phyloP scores from a whole-genome alignment of 805 yeast species.

The Saccharomycopsis malanga region DNA sequence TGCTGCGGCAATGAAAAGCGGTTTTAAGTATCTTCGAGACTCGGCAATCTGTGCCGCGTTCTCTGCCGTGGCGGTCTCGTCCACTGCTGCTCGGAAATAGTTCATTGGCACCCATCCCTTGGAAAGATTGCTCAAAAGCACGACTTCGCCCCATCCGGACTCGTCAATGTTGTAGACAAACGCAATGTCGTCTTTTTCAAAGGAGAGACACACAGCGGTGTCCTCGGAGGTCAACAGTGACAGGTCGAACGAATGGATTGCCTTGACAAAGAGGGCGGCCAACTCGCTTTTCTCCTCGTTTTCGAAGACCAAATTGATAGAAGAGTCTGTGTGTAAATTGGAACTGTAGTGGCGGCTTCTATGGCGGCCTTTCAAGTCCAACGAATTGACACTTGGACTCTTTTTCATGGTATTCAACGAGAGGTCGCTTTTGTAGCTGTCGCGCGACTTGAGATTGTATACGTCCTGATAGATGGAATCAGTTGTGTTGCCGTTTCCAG shows the following conservation, averaged over 20 bases:
- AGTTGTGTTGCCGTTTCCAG: slow-evolving; percentile 6
- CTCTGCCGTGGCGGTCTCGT: slow-evolving; percentile 20
- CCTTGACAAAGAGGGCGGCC: slow-evolving; percentile 47
- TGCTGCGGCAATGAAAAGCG: slow-evolving; percentile 56
- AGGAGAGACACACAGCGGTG: slow-evolving; percentile 66
- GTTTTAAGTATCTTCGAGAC: slow-evolving; percentile 46
- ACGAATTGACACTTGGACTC: slow-evolving; percentile 17
- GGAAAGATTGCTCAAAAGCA: slow-evolving; percentile 51
- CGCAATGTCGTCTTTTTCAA: slow-evolving; percentile 61
- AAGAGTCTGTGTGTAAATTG: slow-evolving; percentile 15
- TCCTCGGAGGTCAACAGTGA: slow-evolving; percentile 53
- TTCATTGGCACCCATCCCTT: slow-evolving; percentile 87
- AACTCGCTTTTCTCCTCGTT: slow-evolving; percentile 25
- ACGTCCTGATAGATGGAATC: slow-evolving; percentile 21
- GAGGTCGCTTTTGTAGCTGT: slow-evolving; percentile 12
- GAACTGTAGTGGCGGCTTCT: slow-evolving; percentile 17
- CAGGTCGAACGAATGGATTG: slow-evolving; percentile 54
- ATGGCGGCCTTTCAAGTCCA: slow-evolving; percentile 19
- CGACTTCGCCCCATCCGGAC: slow-evolving; percentile 87
- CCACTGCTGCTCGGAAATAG: slow-evolving; percentile 49
- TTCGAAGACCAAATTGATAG: background rate
- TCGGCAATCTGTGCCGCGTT: slow-evolving; percentile 29
- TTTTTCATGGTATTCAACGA: slow-evolving; percentile 18
- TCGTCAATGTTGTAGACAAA: slow-evolving; percentile 74
- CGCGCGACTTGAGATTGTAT: slow-evolving; percentile 13